Evolutionary conservation across 129 eudicot genomes (phyloP), one percentile per base, ranked within the genome.

Genomic region (Scalesia atractyloides): DNA sequence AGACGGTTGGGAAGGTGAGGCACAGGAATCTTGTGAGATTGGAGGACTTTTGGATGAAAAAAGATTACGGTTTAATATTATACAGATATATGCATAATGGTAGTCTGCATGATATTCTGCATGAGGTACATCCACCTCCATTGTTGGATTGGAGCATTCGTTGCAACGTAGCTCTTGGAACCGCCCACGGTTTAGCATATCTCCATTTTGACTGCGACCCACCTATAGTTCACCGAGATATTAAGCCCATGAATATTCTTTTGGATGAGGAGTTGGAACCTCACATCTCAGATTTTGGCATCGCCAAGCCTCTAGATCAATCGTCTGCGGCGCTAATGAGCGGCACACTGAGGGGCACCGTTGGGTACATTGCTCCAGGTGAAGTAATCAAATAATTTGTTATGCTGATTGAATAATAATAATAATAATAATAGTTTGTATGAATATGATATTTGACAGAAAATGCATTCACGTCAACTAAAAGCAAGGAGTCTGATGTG

Each of bases 301-400:
- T 92, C 43, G 97, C 97, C 54, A 93, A 89, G 84, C 89, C 89
- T 80, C 85, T 93, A 61, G 95, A 89, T 64, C 88, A 87, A 68
- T 83, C 98, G 43, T 76, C 87, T 13, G 50, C 72, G 36, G 76
- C 83, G 51, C 2, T 72, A 37, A 56, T 77, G 73, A 84, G 87
- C 34, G 64, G 69, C 43, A 60, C 73, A 1, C 80, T 89, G 34
- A 82, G 81, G 43, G 98, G 98, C 66, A 89, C 95, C 15, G 33
- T 84, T 56, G 96, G 98, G 7, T 93, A 89, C 82, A 87, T 93
- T 49, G 96, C 96, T 77, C 97, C 97, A 74, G 96, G 98, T 92
- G 81, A 26, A 49, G 3, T 61, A 12, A 37, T 24, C 18, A 26
- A 66, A 17, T 34, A 16, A 8, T 50, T 66, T 75, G 22, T 52